phyloP scores from a whole-genome alignment of 345 rosid species.

The Iberis pinnata region DNA sequence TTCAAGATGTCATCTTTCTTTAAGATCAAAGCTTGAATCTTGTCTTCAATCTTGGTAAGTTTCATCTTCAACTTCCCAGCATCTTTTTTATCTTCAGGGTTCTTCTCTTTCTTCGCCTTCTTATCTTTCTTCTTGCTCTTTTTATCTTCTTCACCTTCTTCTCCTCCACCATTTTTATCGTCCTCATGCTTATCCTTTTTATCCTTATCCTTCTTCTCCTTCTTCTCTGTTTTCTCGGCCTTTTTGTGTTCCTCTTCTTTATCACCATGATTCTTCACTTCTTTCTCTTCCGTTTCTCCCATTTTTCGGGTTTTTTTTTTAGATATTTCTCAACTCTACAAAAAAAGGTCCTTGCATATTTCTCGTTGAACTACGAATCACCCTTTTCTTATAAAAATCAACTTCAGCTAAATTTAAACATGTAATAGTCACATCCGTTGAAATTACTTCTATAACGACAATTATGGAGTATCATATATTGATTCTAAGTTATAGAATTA shows the following conservation, averaged over 20 bases:
- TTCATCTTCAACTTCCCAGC: constrained; percentile 53
- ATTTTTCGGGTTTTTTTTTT: constrained; percentile 13
- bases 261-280: constrained; percentile 30
- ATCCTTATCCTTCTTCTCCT: neutral
- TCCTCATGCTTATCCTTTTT: constrained; percentile 28
- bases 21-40: constrained; percentile 43
- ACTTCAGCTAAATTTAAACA: constrained; percentile 6
- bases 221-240: constrained; percentile 25
- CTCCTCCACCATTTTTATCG: constrained; percentile 27
- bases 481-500: neutral
- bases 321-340: neutral
- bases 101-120: constrained; percentile 47
- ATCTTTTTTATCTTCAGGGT: constrained; percentile 65
- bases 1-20: constrained; percentile 55
- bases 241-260: constrained; percentile 27
- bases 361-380: constrained; percentile 1
- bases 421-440: constrained; percentile 13
- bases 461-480: constrained; percentile 10
- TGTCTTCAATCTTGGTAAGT: constrained; percentile 53
- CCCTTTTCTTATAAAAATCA: constrained; percentile 12
- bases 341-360: neutral
- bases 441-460: constrained; percentile 12
- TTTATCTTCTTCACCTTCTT: constrained; percentile 41
- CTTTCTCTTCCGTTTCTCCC: constrained; percentile 34
- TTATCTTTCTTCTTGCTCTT: constrained; percentile 36